Base-by-base conservation (phyloP, 2,329 filamentous ascomycete species). In the Zopfia rhizophila region DNA sequence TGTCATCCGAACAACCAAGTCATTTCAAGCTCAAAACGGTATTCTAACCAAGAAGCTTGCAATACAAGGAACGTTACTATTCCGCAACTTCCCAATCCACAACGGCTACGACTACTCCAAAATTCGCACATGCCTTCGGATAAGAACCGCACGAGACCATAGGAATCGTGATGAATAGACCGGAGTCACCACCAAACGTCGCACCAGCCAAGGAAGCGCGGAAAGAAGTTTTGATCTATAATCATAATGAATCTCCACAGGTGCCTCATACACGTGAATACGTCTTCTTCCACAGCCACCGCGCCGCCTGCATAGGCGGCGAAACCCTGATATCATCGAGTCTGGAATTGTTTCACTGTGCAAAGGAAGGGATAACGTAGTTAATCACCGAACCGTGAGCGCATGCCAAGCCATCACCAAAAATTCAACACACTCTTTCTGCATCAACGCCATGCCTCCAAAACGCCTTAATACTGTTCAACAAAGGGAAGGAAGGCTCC, bases 201-300 rank as follows among this genome's bases (percentile, higher is more conserved):
- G 73, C 73, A 2, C 76, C 77, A 0, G 78, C 78, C 3, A 81
- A 79, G 43, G 75, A 79, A 56, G 69, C 76, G 2, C 75, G 77
- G 1, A 77, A 77, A 51, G 70, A 77, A 36, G 74, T 78, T 1
- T 63, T 74, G 6, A 78, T 80, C 28, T 79, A 78, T 56, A 79
- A 72, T 52, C 78, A 80, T 60, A 81, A 80, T 48, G 78, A 81
- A 51, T 79, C 75, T 0, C 75, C 75, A 0, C 77, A 79, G 49
- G 77, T 79, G 0, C 78, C 78, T 1, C 78, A 80, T 46, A 75
- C 77, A 0, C 78, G 78, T 1, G 78, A 76, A 48, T 80, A 80
- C 46, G 75, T 80, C 36, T 78, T 80, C 56, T 79, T 80, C 64
- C 79, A 79, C 33, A 60, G 66, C 1, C 72, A 79, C 45, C 63